These are phyloP conservation scores for Podospora pseudoanserina DNA, from an alignment of 495 filamentous ascomycete genomes.

Conservation along the genomic window DNA sequence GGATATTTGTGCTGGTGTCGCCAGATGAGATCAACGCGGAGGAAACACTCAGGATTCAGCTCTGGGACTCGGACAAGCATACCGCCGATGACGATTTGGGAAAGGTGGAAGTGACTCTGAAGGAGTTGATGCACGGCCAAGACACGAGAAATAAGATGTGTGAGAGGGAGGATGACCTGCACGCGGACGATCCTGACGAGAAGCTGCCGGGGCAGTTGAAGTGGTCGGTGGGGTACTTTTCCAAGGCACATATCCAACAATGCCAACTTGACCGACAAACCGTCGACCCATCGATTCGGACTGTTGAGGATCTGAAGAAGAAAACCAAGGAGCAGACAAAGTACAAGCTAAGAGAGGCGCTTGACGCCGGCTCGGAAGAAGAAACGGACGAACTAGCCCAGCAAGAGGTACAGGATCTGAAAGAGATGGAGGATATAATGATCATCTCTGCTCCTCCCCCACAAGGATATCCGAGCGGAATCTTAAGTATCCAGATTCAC, in stretches of 20 bases:
- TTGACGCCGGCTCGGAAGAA: conserved; percentile 39
- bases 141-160: conserved; percentile 53
- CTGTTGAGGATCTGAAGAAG: conserved; percentile 49
- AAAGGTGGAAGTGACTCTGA: conserved; percentile 62
- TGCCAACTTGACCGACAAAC: conserved; percentile 54
- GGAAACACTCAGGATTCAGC: conserved; percentile 62
- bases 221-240: conserved; percentile 70
- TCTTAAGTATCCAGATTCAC: conserved; percentile 67
- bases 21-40: conserved; percentile 67
- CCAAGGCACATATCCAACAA: conserved; percentile 56
- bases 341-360: conserved; percentile 60
- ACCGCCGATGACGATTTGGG: conserved; percentile 73
- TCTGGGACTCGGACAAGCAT: conserved; percentile 68
- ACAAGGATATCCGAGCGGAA: conserved; percentile 53
- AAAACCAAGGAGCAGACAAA: conserved; percentile 49
- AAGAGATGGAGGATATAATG: conserved; percentile 49
- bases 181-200: conserved; percentile 57
- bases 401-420: conserved; percentile 60
- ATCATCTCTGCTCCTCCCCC: conserved; percentile 58
- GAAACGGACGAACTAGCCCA: conserved; percentile 55
- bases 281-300: conserved; percentile 48
- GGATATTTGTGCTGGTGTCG: conserved; percentile 59
- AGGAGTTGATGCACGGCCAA: conserved; percentile 55
- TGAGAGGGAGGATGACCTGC: conserved; percentile 57
- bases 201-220: conserved; percentile 64